Base-by-base conservation (phyloP, 2,329 filamentous ascomycete species). In the Mycosphaerella sp. region DNA sequence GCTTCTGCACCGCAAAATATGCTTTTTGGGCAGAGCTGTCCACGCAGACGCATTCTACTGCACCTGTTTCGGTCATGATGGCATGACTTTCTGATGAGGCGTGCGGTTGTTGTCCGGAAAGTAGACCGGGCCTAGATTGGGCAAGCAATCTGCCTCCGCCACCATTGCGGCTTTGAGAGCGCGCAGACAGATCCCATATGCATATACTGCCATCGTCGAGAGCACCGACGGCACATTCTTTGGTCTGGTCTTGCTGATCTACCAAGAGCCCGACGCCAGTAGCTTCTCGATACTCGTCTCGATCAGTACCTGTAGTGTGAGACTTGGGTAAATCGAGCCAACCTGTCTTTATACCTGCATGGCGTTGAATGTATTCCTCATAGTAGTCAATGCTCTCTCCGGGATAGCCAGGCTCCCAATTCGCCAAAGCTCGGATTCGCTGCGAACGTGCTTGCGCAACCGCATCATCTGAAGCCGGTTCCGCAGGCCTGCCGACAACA, bases 151-250 rank as follows among this genome's bases (percentile, higher is more conserved):
- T 78, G 1, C 87, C 86, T 9, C 58, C 55, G 13, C 59, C 59
- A 17, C 54, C 56, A 34, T 41, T 36, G 2, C 28, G 17, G 18
- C 17, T 32, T 7, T 61, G 60, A 10, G 62, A 55, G n/a, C 59
- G 52, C 5, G 58, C 49, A 10, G 55, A 59, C 6, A 66, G 41
- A 37, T 95, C 86, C 89, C 89, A 96, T 6, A 95, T 70, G 60
- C 85, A 87, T n/a, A 96, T 78, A 45, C 87, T 89, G 0, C 89
- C 89, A 64, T 96, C 87, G 52, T 94, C 88, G 6, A 95, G 73
- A 2, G 89, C 88, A 0, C 86, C 84, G 13, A 95, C 77, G 0
- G 87, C 82, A 48, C 84, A 74, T 56, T 77, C 74, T 18, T 79
- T 73, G 14, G 78, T 70, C n/a, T 74, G 71, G 30, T 74, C 75